These are phyloP conservation scores for Penicillium sp. DNA, from an alignment of 2,329 filamentous ascomycete species.

Conservation along the genomic window DNA sequence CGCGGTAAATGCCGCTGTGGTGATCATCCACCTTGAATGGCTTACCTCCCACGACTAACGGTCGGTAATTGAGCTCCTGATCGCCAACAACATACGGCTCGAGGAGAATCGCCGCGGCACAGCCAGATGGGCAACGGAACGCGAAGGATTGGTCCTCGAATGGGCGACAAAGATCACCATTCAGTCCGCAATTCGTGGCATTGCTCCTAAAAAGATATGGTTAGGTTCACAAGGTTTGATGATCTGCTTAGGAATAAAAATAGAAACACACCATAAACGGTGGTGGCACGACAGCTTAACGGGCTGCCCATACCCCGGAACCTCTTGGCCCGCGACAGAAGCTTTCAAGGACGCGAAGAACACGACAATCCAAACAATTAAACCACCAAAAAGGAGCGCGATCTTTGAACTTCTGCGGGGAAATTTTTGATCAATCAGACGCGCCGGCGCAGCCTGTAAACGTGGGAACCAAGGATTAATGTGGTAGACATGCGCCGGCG, in stretches of 20 bases:
- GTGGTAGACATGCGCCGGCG: conserved; percentile 32
- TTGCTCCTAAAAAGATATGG: conserved; percentile 26
- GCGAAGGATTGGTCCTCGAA: conserved; percentile 55
- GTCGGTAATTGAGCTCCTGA: conserved; percentile 53
- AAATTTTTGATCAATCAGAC: conserved; percentile 31
- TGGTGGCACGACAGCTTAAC: conserved; percentile 36
- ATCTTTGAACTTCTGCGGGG: conserved; percentile 26
- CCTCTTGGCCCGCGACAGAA: conserved; percentile 31
- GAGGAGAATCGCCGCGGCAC: conserved; percentile 50
- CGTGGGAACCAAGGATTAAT: conserved; percentile 34
- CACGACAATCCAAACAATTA: conserved; percentile 33
- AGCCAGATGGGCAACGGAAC: conserved; percentile 60
- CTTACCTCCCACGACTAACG: conserved; percentile 56
- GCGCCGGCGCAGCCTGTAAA: conserved; percentile 36
- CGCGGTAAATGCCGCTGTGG: conserved; percentile 53
- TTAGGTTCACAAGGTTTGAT: not conserved
- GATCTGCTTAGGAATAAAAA: not conserved
- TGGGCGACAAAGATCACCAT: conserved; percentile 57
- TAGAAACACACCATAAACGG: conserved; percentile 44
- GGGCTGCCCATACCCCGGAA: conserved; percentile 35
- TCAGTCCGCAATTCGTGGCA: conserved; percentile 51
- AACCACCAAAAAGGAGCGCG: conserved; percentile 25
- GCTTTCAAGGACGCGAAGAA: conserved; percentile 34
- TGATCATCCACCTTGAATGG: conserved; percentile 38
- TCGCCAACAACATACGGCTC: conserved; percentile 59